Evolutionary conservation across 2,329 filamentous ascomycete species (phyloP).

Genomic region (Apiospora aurea): DNA sequence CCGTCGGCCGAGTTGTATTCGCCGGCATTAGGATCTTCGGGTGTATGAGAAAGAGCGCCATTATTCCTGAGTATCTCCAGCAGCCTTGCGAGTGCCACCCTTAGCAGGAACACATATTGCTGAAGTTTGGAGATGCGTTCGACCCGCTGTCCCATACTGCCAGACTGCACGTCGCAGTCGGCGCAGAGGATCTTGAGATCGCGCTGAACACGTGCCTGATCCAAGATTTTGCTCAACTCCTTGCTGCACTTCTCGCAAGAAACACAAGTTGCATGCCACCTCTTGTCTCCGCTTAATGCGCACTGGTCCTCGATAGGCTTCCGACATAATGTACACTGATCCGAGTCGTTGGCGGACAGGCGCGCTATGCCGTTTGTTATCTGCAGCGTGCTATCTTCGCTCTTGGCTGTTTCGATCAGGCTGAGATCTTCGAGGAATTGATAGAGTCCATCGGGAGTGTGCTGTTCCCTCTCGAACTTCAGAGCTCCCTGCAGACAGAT

Average conservation of each 20-base stretch:
- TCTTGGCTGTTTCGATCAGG: slow-evolving; percentile 80
- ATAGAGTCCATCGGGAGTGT: slow-evolving; percentile 76
- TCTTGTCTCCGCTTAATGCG: slow-evolving; percentile 73
- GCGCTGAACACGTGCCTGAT: slow-evolving; percentile 75
- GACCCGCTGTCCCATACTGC: slow-evolving; percentile 57
- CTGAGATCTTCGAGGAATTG: slow-evolving; percentile 84
- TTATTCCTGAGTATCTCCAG: slow-evolving; percentile 85
- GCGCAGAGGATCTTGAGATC: slow-evolving; percentile 76
- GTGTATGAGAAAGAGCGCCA: slow-evolving; percentile 78
- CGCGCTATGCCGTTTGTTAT: slow-evolving; percentile 69
- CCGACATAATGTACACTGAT: slow-evolving; percentile 82
- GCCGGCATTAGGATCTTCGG: slow-evolving; percentile 73
- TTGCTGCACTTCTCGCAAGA: slow-evolving; percentile 71
- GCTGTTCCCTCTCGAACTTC: slow-evolving; percentile 85
- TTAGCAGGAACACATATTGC: slow-evolving; percentile 92
- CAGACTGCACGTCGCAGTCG: slow-evolving; percentile 66
- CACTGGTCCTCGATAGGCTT: slow-evolving; percentile 96
- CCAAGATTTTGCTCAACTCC: slow-evolving; percentile 72
- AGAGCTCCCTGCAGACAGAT: slow-evolving; percentile 95
- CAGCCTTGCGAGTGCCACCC: slow-evolving; percentile 88
- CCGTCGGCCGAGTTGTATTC: slow-evolving; percentile 73
- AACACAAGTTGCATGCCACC: slow-evolving; percentile 87
- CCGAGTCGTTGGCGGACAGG: slow-evolving; percentile 78
- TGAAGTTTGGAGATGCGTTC: slow-evolving; percentile 83
- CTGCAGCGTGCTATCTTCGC: slow-evolving; percentile 73